Evolutionary conservation across 2,329 filamentous ascomycete genomes (phyloP).

Genomic region (Pestalotiopsis sp.): DNA sequence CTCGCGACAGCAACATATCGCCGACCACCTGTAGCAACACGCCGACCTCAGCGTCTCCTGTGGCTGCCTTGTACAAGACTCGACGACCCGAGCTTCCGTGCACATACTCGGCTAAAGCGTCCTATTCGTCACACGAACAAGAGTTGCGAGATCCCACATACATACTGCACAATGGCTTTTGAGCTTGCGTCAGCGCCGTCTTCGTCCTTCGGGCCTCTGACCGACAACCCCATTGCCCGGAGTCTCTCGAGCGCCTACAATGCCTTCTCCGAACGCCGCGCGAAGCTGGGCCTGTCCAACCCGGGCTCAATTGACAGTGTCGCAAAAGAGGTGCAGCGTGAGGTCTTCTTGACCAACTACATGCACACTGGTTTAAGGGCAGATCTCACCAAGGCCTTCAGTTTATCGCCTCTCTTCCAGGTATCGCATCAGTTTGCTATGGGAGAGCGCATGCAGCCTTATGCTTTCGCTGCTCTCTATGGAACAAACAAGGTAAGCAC

Average conservation of each 20-base stretch:
- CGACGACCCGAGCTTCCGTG: slow-evolving; percentile 22
- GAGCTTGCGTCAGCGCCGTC: slow-evolving; percentile 36
- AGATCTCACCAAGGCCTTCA: slow-evolving; percentile 95
- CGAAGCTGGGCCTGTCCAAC: slow-evolving; percentile 85
- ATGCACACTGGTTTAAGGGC: slow-evolving; percentile 96
- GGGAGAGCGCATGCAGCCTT: slow-evolving; percentile 90
- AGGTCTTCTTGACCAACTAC: slow-evolving; percentile 94
- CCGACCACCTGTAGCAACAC: background rate
- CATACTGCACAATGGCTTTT: slow-evolving; percentile 50
- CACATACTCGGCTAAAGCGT: slow-evolving; percentile 20
- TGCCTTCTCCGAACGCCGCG: slow-evolving; percentile 83
- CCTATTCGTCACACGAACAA: background rate
- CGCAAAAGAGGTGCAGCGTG: slow-evolving; percentile 89
- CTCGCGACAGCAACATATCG: slow-evolving; percentile 2
- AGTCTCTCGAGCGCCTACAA: slow-evolving; percentile 77
- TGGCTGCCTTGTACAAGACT: slow-evolving; percentile 14
- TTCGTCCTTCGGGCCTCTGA: slow-evolving; percentile 66
- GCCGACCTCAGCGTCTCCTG: background rate
- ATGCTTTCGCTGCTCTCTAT: slow-evolving; percentile 92
- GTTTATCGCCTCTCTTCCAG: slow-evolving; percentile 91
- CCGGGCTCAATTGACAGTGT: slow-evolving; percentile 91
- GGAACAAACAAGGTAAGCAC: slow-evolving; percentile 83
- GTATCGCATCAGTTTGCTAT: slow-evolving; percentile 96
- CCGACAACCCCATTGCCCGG: slow-evolving; percentile 72
- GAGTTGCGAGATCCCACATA: slow-evolving; percentile 18